Percentiles rank a stretch among this genome's conserved stretches.
phyloP scores from a whole-genome alignment of 495 filamentous ascomycete genomes.

The Jackrogersella minutella region DNA sequence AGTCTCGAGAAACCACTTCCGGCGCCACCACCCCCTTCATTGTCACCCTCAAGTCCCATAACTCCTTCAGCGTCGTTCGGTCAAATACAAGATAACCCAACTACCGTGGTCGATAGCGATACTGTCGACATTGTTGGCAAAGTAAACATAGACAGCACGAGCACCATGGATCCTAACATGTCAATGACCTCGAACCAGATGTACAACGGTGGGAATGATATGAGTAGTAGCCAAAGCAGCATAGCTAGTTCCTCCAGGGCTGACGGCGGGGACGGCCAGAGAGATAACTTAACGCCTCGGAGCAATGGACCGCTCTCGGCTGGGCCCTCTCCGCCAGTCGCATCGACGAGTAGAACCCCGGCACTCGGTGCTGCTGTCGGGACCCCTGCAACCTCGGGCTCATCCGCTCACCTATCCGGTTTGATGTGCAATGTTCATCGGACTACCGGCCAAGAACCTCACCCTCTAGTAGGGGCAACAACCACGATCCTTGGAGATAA shows the following conservation, averaged over 20 bases:
- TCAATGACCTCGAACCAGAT: slow-evolving; percentile 57
- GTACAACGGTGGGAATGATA: slow-evolving; percentile 47
- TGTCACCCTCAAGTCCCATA: slow-evolving; percentile 49
- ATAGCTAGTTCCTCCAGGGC: slow-evolving; percentile 50
- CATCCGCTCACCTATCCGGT: slow-evolving; percentile 74
- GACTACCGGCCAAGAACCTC: slow-evolving; percentile 91
- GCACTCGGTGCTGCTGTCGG: slow-evolving; percentile 61
- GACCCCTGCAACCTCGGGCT: slow-evolving; percentile 51
- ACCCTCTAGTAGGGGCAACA: slow-evolving; percentile 89
- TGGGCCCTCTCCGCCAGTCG: slow-evolving; percentile 53
- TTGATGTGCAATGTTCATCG: slow-evolving; percentile 91
- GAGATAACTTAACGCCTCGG: slow-evolving; percentile 57
- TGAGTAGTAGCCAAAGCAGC: slow-evolving; percentile 67
- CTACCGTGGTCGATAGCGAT: slow-evolving; percentile 44
- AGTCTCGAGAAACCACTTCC: slow-evolving; percentile 62
- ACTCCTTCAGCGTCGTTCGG: slow-evolving; percentile 36
- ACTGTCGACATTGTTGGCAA: slow-evolving; percentile 30
- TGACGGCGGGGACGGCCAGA: slow-evolving; percentile 56
- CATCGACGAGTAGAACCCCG: slow-evolving; percentile 46
- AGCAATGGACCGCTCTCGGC: slow-evolving; percentile 62
- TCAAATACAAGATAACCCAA: slow-evolving; percentile 6
- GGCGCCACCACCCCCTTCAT: slow-evolving; percentile 54
- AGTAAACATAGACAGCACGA: slow-evolving; percentile 52
- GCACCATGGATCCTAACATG: slow-evolving; percentile 67
- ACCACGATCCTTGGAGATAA: slow-evolving; percentile 95